Conservation (phyloP, 371 early-diverging fungal species). For the Mortierella sp. region DNA sequence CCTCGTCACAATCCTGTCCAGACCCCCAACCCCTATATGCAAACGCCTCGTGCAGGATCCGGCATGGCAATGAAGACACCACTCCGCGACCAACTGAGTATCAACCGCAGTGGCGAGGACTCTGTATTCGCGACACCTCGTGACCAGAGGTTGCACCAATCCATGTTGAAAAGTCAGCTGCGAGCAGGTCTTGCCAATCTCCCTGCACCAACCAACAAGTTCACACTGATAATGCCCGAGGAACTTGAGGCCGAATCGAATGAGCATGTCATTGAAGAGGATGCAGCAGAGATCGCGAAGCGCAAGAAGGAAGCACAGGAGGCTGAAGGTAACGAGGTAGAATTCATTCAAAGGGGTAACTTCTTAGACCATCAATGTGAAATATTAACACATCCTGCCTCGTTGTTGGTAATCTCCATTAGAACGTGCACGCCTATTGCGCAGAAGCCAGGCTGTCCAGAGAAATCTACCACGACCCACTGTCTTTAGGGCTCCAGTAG, state of each 20-base stretch:
- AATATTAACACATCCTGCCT: no score
- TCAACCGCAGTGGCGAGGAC: conserved; percentile 43
- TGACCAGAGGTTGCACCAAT: conserved; percentile 62
- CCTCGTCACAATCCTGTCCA: conserved; percentile 65
- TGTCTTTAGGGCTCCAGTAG: conserved; percentile 17
- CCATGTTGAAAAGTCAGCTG: conserved; percentile 62
- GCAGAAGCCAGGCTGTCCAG: conserved; percentile 82
- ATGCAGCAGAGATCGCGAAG: conserved; percentile 76
- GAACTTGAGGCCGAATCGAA: conserved; percentile 58
- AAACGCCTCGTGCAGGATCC: conserved; percentile 50
- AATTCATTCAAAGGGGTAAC: background rate
- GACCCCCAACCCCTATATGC: conserved; percentile 91
- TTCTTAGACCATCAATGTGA: no score
- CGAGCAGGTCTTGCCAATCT: conserved; percentile 69
- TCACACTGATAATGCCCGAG: conserved; percentile 91
- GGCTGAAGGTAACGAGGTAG: conserved; percentile 55
- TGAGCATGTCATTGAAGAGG: conserved; percentile 57
- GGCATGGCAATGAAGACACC: conserved; percentile 61
- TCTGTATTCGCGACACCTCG: conserved; percentile 62
- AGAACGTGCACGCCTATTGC: conserved; percentile 63
- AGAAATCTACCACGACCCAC: conserved; percentile 83
- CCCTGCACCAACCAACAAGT: conserved; percentile 95
- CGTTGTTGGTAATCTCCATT: no score
- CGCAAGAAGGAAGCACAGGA: conserved; percentile 61
- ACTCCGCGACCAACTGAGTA: conserved; percentile 66